Conservation (phyloP, 257 asterid species). For the Anisodus acutangulus region DNA sequence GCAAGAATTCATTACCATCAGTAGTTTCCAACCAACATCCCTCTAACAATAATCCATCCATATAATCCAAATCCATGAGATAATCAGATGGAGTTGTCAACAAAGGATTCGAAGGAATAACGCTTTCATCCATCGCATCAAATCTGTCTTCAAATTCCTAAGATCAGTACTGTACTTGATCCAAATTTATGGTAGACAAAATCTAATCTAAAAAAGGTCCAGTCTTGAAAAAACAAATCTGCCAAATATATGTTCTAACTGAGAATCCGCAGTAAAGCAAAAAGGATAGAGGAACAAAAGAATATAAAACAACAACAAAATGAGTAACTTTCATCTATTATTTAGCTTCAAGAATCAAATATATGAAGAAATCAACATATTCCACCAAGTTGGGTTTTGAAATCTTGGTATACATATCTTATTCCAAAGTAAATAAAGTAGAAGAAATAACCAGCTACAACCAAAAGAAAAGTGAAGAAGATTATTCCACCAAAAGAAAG, state of each 20-base stretch:
- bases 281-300: conserved; percentile 23
- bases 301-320: conserved; percentile 33
- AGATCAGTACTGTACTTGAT: conserved; percentile 25
- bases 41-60: conserved; percentile 74
- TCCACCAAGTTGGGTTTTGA: conserved; percentile 44
- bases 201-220: conserved; percentile 24
- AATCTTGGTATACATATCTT: conserved; percentile 28
- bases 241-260: conserved; percentile 28
- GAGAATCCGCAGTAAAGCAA: conserved; percentile 19
- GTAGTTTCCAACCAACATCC: conserved; percentile 86
- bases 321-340: conserved; percentile 31
- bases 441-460: conserved; percentile 24
- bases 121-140: conserved; percentile 61
- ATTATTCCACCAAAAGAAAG: conserved; percentile 30
- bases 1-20: conserved; percentile 63
- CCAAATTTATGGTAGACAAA: conserved; percentile 27
- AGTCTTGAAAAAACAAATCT: conserved; percentile 36
- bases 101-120: conserved; percentile 50
- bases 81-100: conserved; percentile 50
- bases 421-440: conserved; percentile 16
- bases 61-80: conserved; percentile 80
- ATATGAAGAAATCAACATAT: conserved; percentile 37
- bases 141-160: conserved; percentile 35
- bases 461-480: not conserved
- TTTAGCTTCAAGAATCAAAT: conserved; percentile 36